Evolutionary conservation across 495 filamentous ascomycete genomes (phyloP).

Genomic region (Penicillium riverlandense): DNA sequence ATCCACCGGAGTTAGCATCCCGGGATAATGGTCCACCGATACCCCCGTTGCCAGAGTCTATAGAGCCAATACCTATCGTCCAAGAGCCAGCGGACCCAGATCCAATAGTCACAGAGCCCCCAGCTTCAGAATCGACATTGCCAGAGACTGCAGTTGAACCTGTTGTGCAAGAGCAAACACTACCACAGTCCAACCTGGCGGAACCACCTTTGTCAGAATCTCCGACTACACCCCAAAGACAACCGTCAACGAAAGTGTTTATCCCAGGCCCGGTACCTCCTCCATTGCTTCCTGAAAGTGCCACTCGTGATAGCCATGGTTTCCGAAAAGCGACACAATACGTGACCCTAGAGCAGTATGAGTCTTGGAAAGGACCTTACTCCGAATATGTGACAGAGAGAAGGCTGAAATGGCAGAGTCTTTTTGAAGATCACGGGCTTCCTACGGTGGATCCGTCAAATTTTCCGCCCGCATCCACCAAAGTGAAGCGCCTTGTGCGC

Average conservation of each 20-base stretch:
- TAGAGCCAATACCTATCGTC: conserved; percentile 1
- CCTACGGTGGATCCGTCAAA: conserved; percentile 54
- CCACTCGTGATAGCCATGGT: conserved; percentile 73
- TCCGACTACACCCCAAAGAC: conserved; percentile 11
- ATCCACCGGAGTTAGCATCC: conserved; percentile 11
- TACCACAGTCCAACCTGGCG: conserved; percentile 1
- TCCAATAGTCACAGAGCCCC: not conserved
- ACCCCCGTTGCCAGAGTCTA: conserved; percentile 15
- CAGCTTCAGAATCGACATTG: conserved; percentile 8
- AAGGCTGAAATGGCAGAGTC: conserved; percentile 70
- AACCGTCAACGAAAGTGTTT: conserved; percentile 29
- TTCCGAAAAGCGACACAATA: conserved; percentile 86
- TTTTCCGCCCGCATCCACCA: conserved; percentile 74
- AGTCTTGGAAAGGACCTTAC: conserved; percentile 72
- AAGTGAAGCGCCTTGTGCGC: conserved; percentile 80
- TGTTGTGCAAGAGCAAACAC: not conserved
- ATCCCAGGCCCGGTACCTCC: conserved; percentile 36
- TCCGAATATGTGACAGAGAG: conserved; percentile 60
- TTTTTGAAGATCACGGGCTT: conserved; percentile 71
- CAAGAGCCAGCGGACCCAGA: not conserved
- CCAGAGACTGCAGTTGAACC: not conserved
- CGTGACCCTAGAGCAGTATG: conserved; percentile 67
- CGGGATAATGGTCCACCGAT: conserved; percentile 18
- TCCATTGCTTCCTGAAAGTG: conserved; percentile 22
- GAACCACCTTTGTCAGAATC: conserved; percentile 1